A percentile compares a stretch with the other conserved stretches of the same genome.
phyloP scores from a whole-genome alignment of 495 filamentous ascomycete genomes.

The Ascobolus immersus region DNA sequence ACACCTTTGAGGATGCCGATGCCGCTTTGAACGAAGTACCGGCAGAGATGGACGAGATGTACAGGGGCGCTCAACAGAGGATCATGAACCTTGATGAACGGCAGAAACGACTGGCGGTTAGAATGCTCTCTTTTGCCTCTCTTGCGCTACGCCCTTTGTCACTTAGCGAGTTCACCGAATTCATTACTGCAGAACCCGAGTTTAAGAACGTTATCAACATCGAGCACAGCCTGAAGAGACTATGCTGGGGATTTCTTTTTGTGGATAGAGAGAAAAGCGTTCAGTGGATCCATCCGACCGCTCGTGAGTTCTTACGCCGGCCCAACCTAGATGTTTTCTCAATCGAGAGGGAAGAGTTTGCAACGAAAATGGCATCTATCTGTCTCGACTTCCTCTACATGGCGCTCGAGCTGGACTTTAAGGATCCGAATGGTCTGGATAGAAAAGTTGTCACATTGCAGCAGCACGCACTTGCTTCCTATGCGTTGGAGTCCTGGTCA shows the following conservation, averaged over 20 bases:
- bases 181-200: slow-evolving; percentile 6
- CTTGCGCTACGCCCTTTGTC: slow-evolving; percentile 15
- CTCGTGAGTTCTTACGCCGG: slow-evolving; percentile 18
- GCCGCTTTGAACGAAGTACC: slow-evolving; percentile 18
- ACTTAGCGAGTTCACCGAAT: slow-evolving; percentile 14
- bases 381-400: slow-evolving; percentile 6
- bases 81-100: slow-evolving; percentile 8
- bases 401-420: slow-evolving; percentile 7
- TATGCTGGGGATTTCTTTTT: slow-evolving; percentile 20
- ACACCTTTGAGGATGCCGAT: slow-evolving; percentile 13
- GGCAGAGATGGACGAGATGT: slow-evolving; percentile 19
- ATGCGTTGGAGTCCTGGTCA: not conserved
- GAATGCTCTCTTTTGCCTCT: slow-evolving; percentile 15
- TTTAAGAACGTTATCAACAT: slow-evolving; percentile 15
- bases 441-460: slow-evolving; percentile 1
- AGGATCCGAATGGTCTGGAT: slow-evolving; percentile 5
- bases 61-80: slow-evolving; percentile 17
- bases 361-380: slow-evolving; percentile 8
- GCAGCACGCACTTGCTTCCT: slow-evolving; percentile 3
- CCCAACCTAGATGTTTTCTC: slow-evolving; percentile 10
- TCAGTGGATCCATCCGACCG: slow-evolving; percentile 22
- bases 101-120: slow-evolving; percentile 12
- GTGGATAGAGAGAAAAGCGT: slow-evolving; percentile 18
- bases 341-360: slow-evolving; percentile 11
- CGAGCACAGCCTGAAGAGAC: slow-evolving; percentile 14